These are phyloP conservation scores for Malus sieversii DNA, from an alignment of 306 rosid genomes.

Conservation along the genomic window DNA sequence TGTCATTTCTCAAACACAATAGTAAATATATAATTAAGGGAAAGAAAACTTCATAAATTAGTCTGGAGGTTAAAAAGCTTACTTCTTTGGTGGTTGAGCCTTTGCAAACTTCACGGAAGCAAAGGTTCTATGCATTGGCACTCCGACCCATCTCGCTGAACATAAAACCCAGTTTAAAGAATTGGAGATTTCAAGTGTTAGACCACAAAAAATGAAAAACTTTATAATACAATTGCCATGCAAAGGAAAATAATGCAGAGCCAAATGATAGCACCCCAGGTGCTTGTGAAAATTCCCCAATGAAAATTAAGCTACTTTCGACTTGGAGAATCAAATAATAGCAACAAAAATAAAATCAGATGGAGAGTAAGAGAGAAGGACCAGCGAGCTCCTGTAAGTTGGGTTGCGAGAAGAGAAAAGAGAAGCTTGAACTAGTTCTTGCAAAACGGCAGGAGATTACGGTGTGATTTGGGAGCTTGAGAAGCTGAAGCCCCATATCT, in stretches of 20 bases:
- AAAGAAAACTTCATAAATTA: no score
- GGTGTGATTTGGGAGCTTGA: constrained; percentile 28
- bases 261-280: neutral
- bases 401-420: constrained; percentile 12
- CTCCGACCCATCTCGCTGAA: constrained; percentile 36
- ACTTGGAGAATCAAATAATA: neutral
- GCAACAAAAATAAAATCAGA: neutral
- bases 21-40: neutral
- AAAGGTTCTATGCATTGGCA: constrained; percentile 38
- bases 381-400: constrained; percentile 19
- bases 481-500: constrained; percentile 33
- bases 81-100: constrained; percentile 51
- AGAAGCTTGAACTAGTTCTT: constrained; percentile 17
- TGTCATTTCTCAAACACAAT: constrained; percentile 1
- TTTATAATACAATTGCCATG: neutral
- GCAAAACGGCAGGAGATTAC: constrained; percentile 27
- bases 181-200: neutral
- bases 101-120: constrained; percentile 46
- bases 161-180: neutral
- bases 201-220: neutral
- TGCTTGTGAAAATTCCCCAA: constrained; percentile 7
- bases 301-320: neutral
- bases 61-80: constrained; percentile 15
- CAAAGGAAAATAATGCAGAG: neutral
- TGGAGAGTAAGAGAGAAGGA: neutral